These are phyloP conservation scores for Trichoderma citrinoviride DNA, from an alignment of 2,329 filamentous ascomycete genomes.

Conservation along the genomic window DNA sequence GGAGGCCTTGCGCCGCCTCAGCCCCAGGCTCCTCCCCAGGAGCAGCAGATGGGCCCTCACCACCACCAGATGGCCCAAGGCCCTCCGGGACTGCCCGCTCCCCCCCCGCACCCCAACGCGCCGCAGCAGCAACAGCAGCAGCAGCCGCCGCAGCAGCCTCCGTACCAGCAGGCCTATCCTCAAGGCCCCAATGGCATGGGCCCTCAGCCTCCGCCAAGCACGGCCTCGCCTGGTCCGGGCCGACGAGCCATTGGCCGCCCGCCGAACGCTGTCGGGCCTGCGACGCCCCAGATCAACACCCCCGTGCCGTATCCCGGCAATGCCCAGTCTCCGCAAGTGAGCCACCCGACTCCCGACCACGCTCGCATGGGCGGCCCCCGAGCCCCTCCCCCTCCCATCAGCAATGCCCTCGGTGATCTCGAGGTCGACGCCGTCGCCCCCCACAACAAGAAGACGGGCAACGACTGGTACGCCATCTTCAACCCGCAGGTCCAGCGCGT, in stretches of 20 bases:
- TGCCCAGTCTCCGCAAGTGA: conserved; percentile 79
- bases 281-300: conserved; percentile 89
- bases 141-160: conserved; percentile 32
- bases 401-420: conserved; percentile 74
- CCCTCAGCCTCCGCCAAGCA: conserved; percentile 77
- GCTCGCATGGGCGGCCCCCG: conserved; percentile 52
- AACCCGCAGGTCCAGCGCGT: conserved; percentile 87
- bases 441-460: conserved; percentile 82
- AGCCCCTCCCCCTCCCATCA: conserved; percentile 48
- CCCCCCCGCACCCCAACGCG: conserved; percentile 58
- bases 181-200: conserved; percentile 69
- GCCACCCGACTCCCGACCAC: conserved; percentile 76
- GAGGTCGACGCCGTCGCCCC: conserved; percentile 82
- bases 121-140: conserved; percentile 45
- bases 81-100: conserved; percentile 62
- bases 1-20: conserved; percentile 79
- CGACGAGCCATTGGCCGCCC: conserved; percentile 69
- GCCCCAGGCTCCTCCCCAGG: conserved; percentile 66
- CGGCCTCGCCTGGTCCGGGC: conserved; percentile 80
- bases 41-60: conserved; percentile 54
- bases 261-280: conserved; percentile 62
- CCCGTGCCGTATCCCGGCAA: conserved; percentile 82
- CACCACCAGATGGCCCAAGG: conserved; percentile 66
- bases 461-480: conserved; percentile 96
- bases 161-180: conserved; percentile 68